Evolutionary conservation across 192 early-diverging fungal species (phyloP), one percentile per base, ranked within the genome.

Genomic region (Endogone sp.): DNA sequence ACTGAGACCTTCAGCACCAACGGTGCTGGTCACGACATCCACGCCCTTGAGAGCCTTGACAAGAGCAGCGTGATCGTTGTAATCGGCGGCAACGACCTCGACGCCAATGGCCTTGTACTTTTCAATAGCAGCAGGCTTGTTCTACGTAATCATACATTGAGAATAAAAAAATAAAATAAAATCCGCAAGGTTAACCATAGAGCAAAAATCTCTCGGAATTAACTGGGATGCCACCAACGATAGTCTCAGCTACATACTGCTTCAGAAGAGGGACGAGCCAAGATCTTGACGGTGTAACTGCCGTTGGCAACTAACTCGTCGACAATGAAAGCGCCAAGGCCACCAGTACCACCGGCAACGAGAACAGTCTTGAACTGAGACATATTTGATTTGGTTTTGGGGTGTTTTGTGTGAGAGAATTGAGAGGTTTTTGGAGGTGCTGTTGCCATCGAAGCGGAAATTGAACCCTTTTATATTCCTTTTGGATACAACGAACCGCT

Each of bases 41-140:
- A 31, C 59, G 60, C 67, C 67, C 29, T 62, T 60, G 44, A 64
- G 60, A 23, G 60, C 67, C 27, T 69, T 69, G n/a, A 62, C 61
- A n/a, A 69, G 62, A 13, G 28, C 67, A 60, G 60, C 62, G 21
- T 69, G 37, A 27, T 69, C 30, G 27, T 22, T 63, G 27, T 69
- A 69, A 69, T 69, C 67, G 16, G 62, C 67, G 56, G 37, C 60
- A 20, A 69, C 67, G 49, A 69, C 26, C 49, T 69, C 60, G 10
- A 37, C 67, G 6, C 67, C 61, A 20, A 44, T 61, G 2, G 60
- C 0, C 16, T 49, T 49, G 37, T 49, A 49, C 37, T 49, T 49
- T 16, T 49, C 37, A 49, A 49, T 1, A 16, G 6, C 37, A 16
- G 37, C 37, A 16, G 37, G 9, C 37, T 49, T 49, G 6, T 1